phyloP scores from a whole-genome alignment of 2,329 filamentous ascomycete genomes.

The Elsinoe fawcettii region DNA sequence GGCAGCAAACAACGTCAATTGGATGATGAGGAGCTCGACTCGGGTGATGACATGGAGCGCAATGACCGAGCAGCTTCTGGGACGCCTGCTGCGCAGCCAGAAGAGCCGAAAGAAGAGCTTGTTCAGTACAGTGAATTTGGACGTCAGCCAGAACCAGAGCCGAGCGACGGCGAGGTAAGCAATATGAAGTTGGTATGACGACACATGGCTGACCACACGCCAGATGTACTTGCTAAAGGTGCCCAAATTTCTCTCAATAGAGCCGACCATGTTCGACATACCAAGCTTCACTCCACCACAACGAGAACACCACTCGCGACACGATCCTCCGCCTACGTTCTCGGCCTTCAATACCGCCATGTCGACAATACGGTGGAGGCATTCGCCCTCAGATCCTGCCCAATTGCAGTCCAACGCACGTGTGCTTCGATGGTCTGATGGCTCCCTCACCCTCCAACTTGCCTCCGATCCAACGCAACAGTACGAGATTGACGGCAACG shows the following conservation, averaged over 20 bases:
- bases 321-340: constrained; percentile 41
- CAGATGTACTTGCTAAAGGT: constrained; percentile 64
- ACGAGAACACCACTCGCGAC: constrained; percentile 48
- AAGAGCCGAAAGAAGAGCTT: constrained; percentile 44
- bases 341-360: constrained; percentile 57
- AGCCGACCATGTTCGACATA: constrained; percentile 59
- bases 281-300: constrained; percentile 58
- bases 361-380: constrained; percentile 62
- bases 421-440: constrained; percentile 71
- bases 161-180: constrained; percentile 60
- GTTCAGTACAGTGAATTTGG: constrained; percentile 58
- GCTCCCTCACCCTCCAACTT: constrained; percentile 66
- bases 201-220: neutral
- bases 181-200: neutral
- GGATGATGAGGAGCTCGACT: constrained; percentile 56
- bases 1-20: constrained; percentile 37
- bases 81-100: constrained; percentile 38
- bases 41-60: constrained; percentile 55
- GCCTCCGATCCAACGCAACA: constrained; percentile 60
- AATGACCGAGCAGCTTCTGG: constrained; percentile 54
- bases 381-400: constrained; percentile 56
- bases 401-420: constrained; percentile 67
- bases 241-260: constrained; percentile 63
- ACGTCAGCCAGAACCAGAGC: constrained; percentile 62
- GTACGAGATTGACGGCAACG: constrained; percentile 65